Percentiles rank a stretch among this genome's conserved stretches.
phyloP scores from a whole-genome alignment of 805 yeast genomes.

The Maudiozyma bulderi region DNA sequence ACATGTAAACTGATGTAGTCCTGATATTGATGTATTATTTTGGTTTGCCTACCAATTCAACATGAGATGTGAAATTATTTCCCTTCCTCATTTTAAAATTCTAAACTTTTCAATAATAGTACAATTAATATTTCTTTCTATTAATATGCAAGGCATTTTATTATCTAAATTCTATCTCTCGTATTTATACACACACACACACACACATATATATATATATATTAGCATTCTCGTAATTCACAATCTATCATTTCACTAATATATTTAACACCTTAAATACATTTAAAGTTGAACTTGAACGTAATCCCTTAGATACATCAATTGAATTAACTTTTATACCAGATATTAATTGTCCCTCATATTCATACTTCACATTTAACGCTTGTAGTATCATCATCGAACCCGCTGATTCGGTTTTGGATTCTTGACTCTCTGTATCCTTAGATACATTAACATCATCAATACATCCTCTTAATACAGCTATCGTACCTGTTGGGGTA shows the following conservation, averaged over 20 bases:
- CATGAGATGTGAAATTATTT: too few species aligned
- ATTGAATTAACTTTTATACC: conserved; percentile 62
- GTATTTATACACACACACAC: neutral
- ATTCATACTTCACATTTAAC: conserved; percentile 2
- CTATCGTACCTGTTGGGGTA: conserved; percentile 53
- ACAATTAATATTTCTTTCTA: too few species aligned
- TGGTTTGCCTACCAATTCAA: too few species aligned
- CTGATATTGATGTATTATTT: too few species aligned
- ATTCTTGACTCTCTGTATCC: neutral
- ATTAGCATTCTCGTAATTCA: neutral
- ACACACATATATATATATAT: neutral
- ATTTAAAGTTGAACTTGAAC: conserved; percentile 28
- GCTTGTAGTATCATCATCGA: neutral
- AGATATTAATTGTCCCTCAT: conserved; percentile 46
- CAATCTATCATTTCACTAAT: conserved; percentile 31
- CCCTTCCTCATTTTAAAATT: too few species aligned
- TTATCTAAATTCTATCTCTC: too few species aligned
- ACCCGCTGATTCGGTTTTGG: neutral
- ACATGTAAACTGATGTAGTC: too few species aligned
- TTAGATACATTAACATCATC: conserved; percentile 12
- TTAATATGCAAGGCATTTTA: too few species aligned
- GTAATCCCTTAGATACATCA: conserved; percentile 38
- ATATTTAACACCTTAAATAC: conserved; percentile 89
- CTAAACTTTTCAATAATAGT: too few species aligned
- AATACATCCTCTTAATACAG: conserved; percentile 55